Percentiles rank a stretch among this genome's conserved stretches.
phyloP scores from a whole-genome alignment of 352 stramenopile species.

The Sclerospora graminicola region DNA sequence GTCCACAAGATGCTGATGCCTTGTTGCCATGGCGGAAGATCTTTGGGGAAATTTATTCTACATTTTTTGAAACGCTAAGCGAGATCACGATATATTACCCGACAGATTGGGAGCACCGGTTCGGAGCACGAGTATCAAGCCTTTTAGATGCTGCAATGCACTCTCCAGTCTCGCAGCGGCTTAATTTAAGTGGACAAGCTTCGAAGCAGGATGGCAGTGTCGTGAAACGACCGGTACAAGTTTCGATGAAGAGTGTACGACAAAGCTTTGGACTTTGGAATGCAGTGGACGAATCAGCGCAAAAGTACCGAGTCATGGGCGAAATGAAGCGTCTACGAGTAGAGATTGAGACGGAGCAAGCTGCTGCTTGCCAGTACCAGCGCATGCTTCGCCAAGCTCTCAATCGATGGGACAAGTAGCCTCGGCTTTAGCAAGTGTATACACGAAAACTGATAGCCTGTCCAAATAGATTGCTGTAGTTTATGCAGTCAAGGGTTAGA shows the following conservation, averaged over 20 bases:
- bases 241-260: slow-evolving; percentile 28
- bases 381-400: slow-evolving; percentile 51
- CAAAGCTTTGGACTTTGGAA: slow-evolving; percentile 25
- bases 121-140: slow-evolving; percentile 6
- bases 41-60: slow-evolving; percentile 44
- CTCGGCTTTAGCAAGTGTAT: slow-evolving; percentile 3
- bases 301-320: slow-evolving; percentile 17
- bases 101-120: slow-evolving; percentile 9
- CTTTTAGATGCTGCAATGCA: slow-evolving; percentile 7
- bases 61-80: slow-evolving; percentile 46
- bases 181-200: neutral
- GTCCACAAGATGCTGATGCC: slow-evolving; percentile 8
- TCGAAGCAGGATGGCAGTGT: slow-evolving; percentile 3
- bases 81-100: slow-evolving; percentile 41
- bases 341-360: slow-evolving; percentile 43
- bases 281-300: slow-evolving; percentile 8
- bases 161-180: neutral
- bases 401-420: slow-evolving; percentile 29
- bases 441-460: no score
- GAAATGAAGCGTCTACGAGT: slow-evolving; percentile 37
- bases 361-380: slow-evolving; percentile 37
- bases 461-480: no score
- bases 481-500: no score
- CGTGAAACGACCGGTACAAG: slow-evolving; percentile 10
- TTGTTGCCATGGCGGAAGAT: slow-evolving; percentile 48